phyloP scores from a whole-genome alignment of 1,284 basidiomycete genomes.

The Trichosporon coremiiforme region DNA sequence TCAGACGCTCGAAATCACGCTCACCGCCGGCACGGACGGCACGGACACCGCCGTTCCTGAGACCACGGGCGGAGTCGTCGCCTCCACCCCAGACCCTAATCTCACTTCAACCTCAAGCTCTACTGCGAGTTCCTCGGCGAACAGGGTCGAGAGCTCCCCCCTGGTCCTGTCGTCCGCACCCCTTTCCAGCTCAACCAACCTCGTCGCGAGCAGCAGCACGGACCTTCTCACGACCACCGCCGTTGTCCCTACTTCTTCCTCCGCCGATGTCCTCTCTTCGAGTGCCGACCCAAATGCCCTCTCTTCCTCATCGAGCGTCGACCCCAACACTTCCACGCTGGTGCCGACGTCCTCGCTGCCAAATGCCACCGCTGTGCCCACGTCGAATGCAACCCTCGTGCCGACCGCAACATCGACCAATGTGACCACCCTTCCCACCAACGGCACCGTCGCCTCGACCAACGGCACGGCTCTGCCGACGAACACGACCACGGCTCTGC shows the following conservation, averaged over 20 bases:
- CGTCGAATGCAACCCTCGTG: not conserved
- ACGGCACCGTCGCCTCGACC: not conserved
- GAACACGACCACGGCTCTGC: not conserved
- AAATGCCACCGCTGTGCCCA: not conserved
- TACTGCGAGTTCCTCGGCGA: constrained; percentile 9
- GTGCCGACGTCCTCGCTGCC: not conserved
- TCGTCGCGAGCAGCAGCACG: not conserved
- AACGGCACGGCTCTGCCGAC: not conserved
- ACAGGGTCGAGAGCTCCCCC: not conserved
- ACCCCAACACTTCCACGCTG: not conserved
- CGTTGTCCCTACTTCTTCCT: not conserved
- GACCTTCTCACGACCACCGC: not conserved
- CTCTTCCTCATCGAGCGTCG: not conserved
- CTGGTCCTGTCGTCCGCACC: not conserved
- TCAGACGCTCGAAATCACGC: not conserved
- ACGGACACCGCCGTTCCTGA: constrained; percentile 5
- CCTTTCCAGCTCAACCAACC: not conserved
- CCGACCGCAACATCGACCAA: not conserved
- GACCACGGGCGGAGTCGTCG: not conserved
- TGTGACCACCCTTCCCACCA: not conserved
- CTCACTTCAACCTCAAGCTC: constrained; percentile 2
- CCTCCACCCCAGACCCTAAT: constrained; percentile 15
- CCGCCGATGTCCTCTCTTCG: not conserved
- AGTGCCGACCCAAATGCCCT: not conserved
- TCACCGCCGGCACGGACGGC: not conserved